phyloP scores from a whole-genome alignment of 2,329 filamentous ascomycete species.

The Colletotrichum sansevieriae region DNA sequence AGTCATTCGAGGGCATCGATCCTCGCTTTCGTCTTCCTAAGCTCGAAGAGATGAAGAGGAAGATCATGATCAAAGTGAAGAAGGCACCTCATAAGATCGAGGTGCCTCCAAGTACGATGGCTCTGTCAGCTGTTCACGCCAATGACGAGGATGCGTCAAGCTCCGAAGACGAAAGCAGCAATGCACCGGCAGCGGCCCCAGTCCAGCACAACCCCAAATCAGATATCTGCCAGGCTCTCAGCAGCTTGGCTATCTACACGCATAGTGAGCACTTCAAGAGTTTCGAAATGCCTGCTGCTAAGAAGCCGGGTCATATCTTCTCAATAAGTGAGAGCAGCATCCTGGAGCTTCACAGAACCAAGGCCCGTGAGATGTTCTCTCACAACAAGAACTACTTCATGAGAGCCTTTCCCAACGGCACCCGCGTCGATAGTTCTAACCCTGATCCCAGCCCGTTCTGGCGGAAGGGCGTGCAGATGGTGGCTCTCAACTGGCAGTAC shows the following conservation, averaged over 20 bases:
- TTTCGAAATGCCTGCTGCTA: conserved; percentile 74
- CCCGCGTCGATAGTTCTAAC: conserved; percentile 89
- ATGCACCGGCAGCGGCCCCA: conserved; percentile 12
- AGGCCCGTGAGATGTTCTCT: conserved; percentile 80
- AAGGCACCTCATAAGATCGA: conserved; percentile 59
- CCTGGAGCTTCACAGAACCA: conserved; percentile 66
- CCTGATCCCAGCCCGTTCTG: conserved; percentile 93
- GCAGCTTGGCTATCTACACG: conserved; percentile 85
- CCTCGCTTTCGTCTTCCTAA: conserved; percentile 72
- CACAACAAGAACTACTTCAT: conserved; percentile 93
- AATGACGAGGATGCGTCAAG: conserved; percentile 56
- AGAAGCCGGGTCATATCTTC: conserved; percentile 78
- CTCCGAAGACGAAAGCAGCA: conserved; percentile 58
- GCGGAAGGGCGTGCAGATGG: conserved; percentile 97
- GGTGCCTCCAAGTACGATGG: conserved; percentile 48
- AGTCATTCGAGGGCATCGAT: conserved; percentile 62
- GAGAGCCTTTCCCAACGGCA: conserved; percentile 88
- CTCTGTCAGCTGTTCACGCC: conserved; percentile 49
- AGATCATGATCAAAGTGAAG: conserved; percentile 89
- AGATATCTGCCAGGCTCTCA: conserved; percentile 77
- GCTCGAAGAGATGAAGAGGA: conserved; percentile 78
- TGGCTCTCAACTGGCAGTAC: conserved; percentile 96
- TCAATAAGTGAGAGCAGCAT: conserved; percentile 90
- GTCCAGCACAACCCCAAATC: conserved; percentile 62
- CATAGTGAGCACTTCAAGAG: conserved; percentile 84